Base-by-base conservation (phyloP, 768 basidiomycete species). In the Rubroboletus pulcherrimus region DNA sequence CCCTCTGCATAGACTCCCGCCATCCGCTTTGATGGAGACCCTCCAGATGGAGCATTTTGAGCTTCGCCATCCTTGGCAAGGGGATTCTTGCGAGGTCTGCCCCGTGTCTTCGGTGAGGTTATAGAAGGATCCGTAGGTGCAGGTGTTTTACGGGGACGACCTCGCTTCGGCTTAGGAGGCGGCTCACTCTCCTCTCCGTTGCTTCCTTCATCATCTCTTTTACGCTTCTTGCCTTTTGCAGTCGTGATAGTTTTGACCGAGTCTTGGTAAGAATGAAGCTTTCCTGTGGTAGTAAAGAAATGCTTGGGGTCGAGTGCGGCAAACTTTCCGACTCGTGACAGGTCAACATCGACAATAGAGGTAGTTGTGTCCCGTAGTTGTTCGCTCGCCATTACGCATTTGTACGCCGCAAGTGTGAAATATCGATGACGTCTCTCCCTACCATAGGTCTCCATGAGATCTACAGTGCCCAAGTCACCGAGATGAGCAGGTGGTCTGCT, bases 391-490 rank as follows among this genome's bases (percentile, higher is more conserved):
- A 93, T 79, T 33, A 91, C 75, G 31, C 75, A 68, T 31, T 76
- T 79, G 71, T 90, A 96, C 31, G 85, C 82, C 2, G 80, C 78
- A 42, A 87, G 68, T 0, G 91, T 90, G 74, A 84, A 94, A 66
- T 92, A 92, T 58, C 92, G 81, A 67, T 92, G 84, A 24, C 92
- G 87, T 30, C 93, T 86, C 73, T 98, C 91, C 35, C 93, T 84
- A 5, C 91, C 91, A 58, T 80, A 78, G 1, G 84, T 91, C 72
- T 97, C 95, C 79, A 87, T 86, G 30, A 91, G 69, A 37, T 84
- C 81, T 21, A 81, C 79, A 48, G 91, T 81, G 29, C 83, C 79
- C 39, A 90, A 75, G 67, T 93, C 89, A 49, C 76, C 75, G 14
- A 94, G 79, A 68, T 93, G 91, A 6, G 80, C 56, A 5, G 92